A percentile compares a stretch with the other conserved stretches of the same genome.
Evolutionary conservation across 331 rosid species (phyloP).

Genomic region (Spiraea crenata): DNA sequence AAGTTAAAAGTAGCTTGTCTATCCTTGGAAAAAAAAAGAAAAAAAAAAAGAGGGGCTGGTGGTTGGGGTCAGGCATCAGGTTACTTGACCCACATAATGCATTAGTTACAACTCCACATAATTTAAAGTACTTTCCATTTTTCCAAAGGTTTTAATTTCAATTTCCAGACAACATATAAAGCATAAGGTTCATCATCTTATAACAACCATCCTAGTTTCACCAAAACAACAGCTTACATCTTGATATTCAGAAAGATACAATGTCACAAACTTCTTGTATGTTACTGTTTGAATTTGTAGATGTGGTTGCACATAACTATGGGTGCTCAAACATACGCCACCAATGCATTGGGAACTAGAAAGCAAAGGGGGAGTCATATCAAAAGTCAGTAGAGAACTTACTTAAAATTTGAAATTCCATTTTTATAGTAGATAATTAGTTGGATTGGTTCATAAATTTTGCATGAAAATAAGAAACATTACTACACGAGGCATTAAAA

Average conservation of each 20-base stretch:
- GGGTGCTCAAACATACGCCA: background rate
- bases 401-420: background rate
- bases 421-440: background rate
- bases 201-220: slow-evolving; percentile 3
- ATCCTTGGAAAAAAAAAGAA: background rate
- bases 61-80: background rate
- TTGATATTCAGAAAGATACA: no score
- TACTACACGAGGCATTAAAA: background rate
- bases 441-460: background rate
- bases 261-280: no score
- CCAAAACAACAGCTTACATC: background rate
- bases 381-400: background rate
- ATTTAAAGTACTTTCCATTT: slow-evolving; percentile 4
- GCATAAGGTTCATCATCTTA: background rate
- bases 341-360: slow-evolving; percentile 1
- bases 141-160: background rate
- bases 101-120: background rate
- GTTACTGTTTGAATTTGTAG: background rate
- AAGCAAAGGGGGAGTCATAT: background rate
- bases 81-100: background rate
- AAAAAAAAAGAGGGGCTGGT: background rate
- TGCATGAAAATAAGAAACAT: background rate
- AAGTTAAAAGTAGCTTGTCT: background rate
- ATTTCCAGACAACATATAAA: background rate
- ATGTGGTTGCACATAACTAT: background rate